A percentile compares a stretch with the other conserved stretches of the same genome.
These are phyloP conservation scores for Kingdonia uniflora DNA, from an alignment of 164 flowering plant genomes.

Conservation along the genomic window DNA sequence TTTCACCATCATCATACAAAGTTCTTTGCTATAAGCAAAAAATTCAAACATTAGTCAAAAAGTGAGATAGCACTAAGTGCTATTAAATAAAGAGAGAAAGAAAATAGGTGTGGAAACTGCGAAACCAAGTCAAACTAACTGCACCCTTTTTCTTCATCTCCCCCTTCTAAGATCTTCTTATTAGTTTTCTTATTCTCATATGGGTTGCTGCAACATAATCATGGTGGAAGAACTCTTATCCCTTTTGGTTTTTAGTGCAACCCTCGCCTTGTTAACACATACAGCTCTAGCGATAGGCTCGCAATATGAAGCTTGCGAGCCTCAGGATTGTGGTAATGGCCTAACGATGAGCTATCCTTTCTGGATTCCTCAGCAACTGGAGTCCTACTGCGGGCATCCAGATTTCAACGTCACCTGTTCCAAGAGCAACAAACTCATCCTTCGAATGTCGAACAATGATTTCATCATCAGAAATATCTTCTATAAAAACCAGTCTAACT, in stretches of 20 bases:
- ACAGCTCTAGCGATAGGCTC: conserved; percentile 14
- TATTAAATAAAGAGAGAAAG: too few relatives aligned
- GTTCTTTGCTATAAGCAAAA: too few relatives aligned
- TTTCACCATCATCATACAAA: too few relatives aligned
- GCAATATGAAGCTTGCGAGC: conserved; percentile 29
- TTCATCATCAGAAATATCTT: conserved; percentile 30
- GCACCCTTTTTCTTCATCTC: too few relatives aligned
- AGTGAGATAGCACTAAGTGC: too few relatives aligned
- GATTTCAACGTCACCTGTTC: conserved; percentile 28
- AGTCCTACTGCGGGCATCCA: conserved; percentile 40
- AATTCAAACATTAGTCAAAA: too few relatives aligned
- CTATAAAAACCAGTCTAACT: conserved; percentile 24
- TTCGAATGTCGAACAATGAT: conserved; percentile 21
- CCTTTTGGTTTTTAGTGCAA: conserved; percentile 6
- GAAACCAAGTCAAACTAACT: too few relatives aligned
- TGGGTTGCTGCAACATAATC: conserved; percentile 14
- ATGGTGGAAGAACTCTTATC: neutral
- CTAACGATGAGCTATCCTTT: conserved; percentile 41
- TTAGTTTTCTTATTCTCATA: too few relatives aligned
- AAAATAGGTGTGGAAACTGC: too few relatives aligned
- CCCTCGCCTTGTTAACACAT: conserved; percentile 10
- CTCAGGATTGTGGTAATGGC: conserved; percentile 35
- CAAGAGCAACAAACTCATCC: conserved; percentile 16
- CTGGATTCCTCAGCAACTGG: conserved; percentile 29
- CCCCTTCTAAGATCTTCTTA: too few relatives aligned